Evolutionary conservation across 352 stramenopile species (phyloP), one percentile per base, ranked within the genome.

Genomic region (Pythium periplocum): DNA sequence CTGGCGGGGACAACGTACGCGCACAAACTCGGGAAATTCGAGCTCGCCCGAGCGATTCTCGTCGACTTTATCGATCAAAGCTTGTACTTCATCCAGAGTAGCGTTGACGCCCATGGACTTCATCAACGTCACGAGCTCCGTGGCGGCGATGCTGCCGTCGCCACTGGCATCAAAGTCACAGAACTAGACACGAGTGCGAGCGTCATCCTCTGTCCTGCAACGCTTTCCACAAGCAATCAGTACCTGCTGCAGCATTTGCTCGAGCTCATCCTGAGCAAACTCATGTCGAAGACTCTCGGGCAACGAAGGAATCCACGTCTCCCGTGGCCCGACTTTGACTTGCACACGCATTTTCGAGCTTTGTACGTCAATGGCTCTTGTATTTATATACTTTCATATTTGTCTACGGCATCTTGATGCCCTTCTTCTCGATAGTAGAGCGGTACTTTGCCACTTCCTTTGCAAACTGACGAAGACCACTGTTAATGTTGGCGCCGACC

Each of bases 191-290:
- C 17, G 17, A 26, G 17, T 26, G 17, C 17, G 17, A 26, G 17
- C 17, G 17, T 26, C 17, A 26, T 26, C 17, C 17, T 26, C 17
- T 26, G 17, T 26, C 17, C 17, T 26, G 17, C 17, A 26, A 26
- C 17, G 17, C 17, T 26, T 26, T 26, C 17, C 17, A 26, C 17
- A 26, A 26, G 17, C 17, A 26, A 26, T 8, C 12, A 8, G 6
- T 41, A 87, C 77, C 72, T 87, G 77, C 38, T 86, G 61, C 41
- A 69, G 59, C 72, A 88, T 86, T 58, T 88, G 74, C 52, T 78
- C 68, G 2, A 88, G 67, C 55, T 88, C 77, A 41, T 85, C 70
- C 33, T 55, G 36, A 3, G 77, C 84, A 41, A 86, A 88, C 54
- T 88, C 77, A 67, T 82, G 75, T 44, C 72, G 71, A 31, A 88